Evolutionary conservation across 1,284 basidiomycete genomes (phyloP).

Genomic region (Apiotrichum laibachii): DNA sequence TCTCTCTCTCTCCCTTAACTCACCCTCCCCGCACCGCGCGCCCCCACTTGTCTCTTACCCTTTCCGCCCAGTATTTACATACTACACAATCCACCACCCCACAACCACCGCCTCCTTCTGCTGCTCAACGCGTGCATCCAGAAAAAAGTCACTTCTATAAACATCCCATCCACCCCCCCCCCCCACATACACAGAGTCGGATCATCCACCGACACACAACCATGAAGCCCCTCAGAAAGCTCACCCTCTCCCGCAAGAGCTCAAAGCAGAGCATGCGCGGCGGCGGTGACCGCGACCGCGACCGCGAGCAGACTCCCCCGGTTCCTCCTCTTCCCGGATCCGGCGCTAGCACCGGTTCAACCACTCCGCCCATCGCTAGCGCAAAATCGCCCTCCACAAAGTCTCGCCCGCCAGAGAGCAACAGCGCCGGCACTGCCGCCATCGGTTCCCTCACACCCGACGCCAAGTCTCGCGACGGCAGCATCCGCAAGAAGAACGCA

Average conservation of each 20-base stretch:
- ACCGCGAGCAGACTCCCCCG: conserved; percentile 10
- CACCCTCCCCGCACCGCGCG: no score
- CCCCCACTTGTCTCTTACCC: no score
- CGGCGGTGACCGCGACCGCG: no score
- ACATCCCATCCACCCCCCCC: no score
- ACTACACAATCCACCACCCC: no score
- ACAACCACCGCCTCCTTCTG: no score
- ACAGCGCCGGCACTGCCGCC: not conserved
- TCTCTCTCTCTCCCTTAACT: no score
- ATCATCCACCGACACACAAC: no score
- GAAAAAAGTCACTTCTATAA: no score
- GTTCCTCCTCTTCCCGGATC: not conserved
- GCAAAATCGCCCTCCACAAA: not conserved
- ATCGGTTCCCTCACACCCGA: not conserved
- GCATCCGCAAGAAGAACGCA: not conserved
- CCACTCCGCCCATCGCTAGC: not conserved
- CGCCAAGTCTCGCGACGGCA: not conserved
- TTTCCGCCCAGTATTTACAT: no score
- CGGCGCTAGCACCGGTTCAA: not conserved
- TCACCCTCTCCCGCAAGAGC: conserved; percentile 14
- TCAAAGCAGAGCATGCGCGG: conserved; percentile 9
- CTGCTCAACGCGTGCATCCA: no score
- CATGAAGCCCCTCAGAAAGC: conserved; percentile 11
- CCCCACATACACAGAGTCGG: no score
- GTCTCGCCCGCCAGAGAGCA: conserved; percentile 3